phyloP scores from a whole-genome alignment of 164 flowering plant species.

The Echeveria elegans region DNA sequence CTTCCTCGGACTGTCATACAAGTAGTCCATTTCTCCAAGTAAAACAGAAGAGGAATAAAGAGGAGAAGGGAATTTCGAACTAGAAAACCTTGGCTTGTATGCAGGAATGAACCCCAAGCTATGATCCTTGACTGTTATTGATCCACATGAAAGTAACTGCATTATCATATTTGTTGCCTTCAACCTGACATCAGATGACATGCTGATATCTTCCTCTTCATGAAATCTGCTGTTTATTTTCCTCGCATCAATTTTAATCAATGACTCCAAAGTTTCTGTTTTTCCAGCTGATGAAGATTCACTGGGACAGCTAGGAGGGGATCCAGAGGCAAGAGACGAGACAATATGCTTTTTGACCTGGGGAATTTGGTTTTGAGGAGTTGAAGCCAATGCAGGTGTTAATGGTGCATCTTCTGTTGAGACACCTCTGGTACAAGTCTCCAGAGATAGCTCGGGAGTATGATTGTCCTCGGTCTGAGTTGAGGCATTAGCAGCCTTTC shows the following conservation, averaged over 20 bases:
- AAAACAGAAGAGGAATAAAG: conserved; percentile 55
- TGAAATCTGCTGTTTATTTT: conserved; percentile 65
- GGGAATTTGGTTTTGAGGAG: conserved; percentile 18
- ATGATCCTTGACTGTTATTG: conserved; percentile 83
- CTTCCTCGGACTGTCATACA: conserved; percentile 57
- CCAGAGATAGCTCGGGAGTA: conserved; percentile 22
- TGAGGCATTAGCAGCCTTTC: conserved; percentile 66
- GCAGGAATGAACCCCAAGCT: conserved; percentile 73
- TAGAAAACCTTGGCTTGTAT: conserved; percentile 57
- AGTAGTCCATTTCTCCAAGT: conserved; percentile 68
- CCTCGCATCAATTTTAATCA: conserved; percentile 73
- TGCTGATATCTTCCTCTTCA: conserved; percentile 54
- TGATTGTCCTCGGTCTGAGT: conserved; percentile 74
- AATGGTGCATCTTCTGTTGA: conserved; percentile 62
- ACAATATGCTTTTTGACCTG: conserved; percentile 32
- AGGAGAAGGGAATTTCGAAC: conserved; percentile 62
- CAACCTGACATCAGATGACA: conserved; percentile 38
- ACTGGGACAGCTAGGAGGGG: conserved; percentile 62
- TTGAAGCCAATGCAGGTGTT: conserved; percentile 26
- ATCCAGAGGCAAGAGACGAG: conserved; percentile 29
- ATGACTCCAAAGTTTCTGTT: conserved; percentile 79
- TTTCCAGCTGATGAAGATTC: conserved; percentile 68
- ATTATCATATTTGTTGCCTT: conserved; percentile 73
- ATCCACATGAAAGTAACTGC: conserved; percentile 95
- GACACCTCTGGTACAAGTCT: conserved; percentile 79